Percentiles rank a stretch among this genome's conserved stretches.
phyloP scores from a whole-genome alignment of 345 rosid species.

The Eucalyptus curtisii region DNA sequence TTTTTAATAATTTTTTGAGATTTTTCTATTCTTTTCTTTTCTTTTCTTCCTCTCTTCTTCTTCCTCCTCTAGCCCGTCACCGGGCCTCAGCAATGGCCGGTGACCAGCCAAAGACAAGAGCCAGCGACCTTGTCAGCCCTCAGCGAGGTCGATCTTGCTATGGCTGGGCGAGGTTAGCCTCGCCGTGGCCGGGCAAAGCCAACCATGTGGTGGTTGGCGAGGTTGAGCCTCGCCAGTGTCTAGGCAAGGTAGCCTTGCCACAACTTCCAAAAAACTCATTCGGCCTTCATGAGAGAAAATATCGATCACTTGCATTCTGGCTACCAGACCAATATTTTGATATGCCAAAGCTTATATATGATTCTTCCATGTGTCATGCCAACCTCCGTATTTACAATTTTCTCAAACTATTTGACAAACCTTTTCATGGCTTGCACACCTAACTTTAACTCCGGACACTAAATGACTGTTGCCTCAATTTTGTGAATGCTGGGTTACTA shows the following conservation, averaged over 20 bases:
- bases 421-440: not conserved
- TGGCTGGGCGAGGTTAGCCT: too few relatives aligned
- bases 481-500: not conserved
- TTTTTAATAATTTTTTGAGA: too few relatives aligned
- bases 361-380: not conserved
- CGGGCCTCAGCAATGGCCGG: too few relatives aligned
- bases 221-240: too few relatives aligned
- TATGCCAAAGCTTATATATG: not conserved
- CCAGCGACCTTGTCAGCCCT: too few relatives aligned
- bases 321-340: not conserved
- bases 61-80: too few relatives aligned
- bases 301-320: not conserved
- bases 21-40: too few relatives aligned
- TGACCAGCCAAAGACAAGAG: too few relatives aligned
- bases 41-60: too few relatives aligned
- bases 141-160: too few relatives aligned
- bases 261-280: not conserved
- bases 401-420: not conserved
- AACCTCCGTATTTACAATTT: not conserved
- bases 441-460: not conserved
- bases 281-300: not conserved
- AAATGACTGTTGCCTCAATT: not conserved
- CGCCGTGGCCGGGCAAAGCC: accelerated
- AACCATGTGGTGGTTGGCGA: too few relatives aligned
- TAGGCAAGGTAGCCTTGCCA: not conserved